A percentile compares a stretch with the other conserved stretches of the same genome.
Conservation (phyloP, 352 stramenopile species). For the Elongisporangium anandrum region DNA sequence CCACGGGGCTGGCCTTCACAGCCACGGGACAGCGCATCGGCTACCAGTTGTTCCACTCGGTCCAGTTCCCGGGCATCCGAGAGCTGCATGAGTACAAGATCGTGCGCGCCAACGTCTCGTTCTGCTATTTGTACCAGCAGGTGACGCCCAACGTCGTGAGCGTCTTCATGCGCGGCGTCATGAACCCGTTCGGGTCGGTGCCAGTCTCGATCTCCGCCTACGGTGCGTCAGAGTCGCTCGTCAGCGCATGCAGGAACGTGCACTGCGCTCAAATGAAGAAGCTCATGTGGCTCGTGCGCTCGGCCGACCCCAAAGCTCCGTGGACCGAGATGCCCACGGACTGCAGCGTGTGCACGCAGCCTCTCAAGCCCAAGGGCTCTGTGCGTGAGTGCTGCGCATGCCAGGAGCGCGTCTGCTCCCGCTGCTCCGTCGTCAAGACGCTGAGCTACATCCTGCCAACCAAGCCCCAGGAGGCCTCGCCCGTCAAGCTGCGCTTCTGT, state of each 20-base stretch:
- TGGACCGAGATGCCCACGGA: neutral
- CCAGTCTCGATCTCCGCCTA: constrained; percentile 26
- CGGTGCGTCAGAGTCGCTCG: constrained; percentile 23
- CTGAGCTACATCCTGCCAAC: constrained; percentile 22
- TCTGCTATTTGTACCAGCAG: constrained; percentile 32
- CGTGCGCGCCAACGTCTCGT: constrained; percentile 34
- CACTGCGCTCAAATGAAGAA: constrained; percentile 66
- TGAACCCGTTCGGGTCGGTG: constrained; percentile 31
- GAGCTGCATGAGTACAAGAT: constrained; percentile 30
- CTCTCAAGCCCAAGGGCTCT: neutral
- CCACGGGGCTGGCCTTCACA: constrained; percentile 27
- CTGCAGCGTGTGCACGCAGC: neutral
- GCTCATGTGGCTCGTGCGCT: constrained; percentile 45
- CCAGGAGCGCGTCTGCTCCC: constrained; percentile 24
- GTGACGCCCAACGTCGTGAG: constrained; percentile 35
- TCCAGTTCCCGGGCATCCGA: constrained; percentile 29
- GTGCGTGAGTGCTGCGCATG: constrained; percentile 10
- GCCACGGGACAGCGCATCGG: constrained; percentile 35
- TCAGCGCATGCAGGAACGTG: constrained; percentile 32
- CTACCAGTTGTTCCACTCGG: constrained; percentile 36
- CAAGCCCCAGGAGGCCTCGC: constrained; percentile 16
- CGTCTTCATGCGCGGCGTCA: constrained; percentile 42
- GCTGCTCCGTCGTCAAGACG: constrained; percentile 27
- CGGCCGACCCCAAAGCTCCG: constrained; percentile 10
- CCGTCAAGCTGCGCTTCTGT: constrained; percentile 24